Evolutionary conservation across 768 basidiomycete species (phyloP), one percentile per base, ranked within the genome.

Genomic region (Xerocomellus amylosporus): DNA sequence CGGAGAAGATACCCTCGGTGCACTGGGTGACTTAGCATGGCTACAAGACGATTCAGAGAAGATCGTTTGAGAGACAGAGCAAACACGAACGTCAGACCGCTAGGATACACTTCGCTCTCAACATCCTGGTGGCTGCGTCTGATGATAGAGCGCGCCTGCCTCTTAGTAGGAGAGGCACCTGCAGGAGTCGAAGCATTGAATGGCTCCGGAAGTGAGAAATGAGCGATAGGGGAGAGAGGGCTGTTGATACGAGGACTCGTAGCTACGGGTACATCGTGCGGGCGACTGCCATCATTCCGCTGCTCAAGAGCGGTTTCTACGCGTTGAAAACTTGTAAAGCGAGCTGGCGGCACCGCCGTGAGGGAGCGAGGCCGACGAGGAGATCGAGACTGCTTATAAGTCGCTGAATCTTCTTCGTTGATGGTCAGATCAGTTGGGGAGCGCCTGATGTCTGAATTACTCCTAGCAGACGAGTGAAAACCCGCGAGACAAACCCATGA

Each of bases 191-290:
- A 34, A 34, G 42, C 19, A 15, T 41, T 10, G 19, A 56, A 58
- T 20, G 63, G 53, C 20, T 57, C 51, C 1, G 54, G 50, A 33
- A 67, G 30, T 13, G 50, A 38, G 30, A 61, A 17, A 40, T 66
- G 50, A 4, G 13, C 4, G 17, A 62, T 60, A 39, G 65, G 63
- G 10, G 65, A 63, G 22, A 68, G 63, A 45, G 42, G 49, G 9
- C 26, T 19, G 15, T 24, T 30, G 17, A 8, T 1, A 19, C 26
- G 54, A 41, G 58, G 51, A 36, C 48, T 62, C 13, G 38, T 36
- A 33, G 48, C 9, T 2, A 12, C 9, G 8, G 31, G 28, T 22
- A n/a, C 12, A 31, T 49, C 37, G n/a, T 22, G 53, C n/a, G 33
- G 12, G 13, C 30, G 31, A 42, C 13, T 15, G 2, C 26, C 43